A percentile compares a stretch with the other conserved stretches of the same genome.
These are phyloP conservation scores for Pythium guiyangense DNA, from an alignment of 352 stramenopile genomes.

Conservation along the genomic window DNA sequence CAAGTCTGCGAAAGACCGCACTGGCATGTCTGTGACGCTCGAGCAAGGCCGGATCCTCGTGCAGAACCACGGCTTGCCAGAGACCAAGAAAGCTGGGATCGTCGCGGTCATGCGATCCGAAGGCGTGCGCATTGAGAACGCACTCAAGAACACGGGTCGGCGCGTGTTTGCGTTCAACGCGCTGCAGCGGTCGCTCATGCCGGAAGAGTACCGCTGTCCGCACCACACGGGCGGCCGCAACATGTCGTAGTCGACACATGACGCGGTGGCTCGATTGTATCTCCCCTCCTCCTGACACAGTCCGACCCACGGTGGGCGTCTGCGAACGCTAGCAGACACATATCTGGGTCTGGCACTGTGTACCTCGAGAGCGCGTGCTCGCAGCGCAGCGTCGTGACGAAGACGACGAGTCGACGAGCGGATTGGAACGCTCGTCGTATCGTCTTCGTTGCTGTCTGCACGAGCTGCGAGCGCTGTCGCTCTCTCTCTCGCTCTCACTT, in stretches of 20 bases:
- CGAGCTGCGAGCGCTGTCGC: too few relatives aligned
- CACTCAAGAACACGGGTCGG: constrained; percentile 76
- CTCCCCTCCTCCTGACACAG: too few relatives aligned
- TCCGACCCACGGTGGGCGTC: too few relatives aligned
- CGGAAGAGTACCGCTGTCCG: constrained; percentile 81
- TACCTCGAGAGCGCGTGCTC: background rate
- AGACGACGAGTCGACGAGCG: background rate
- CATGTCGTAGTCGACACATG: constrained; percentile 48
- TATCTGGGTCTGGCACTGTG: too few relatives aligned
- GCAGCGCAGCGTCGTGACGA: background rate
- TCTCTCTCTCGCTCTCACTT: too few relatives aligned
- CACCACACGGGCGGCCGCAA: constrained; percentile 74
- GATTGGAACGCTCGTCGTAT: background rate
- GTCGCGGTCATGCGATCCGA: constrained; percentile 82
- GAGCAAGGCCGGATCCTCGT: constrained; percentile 90
- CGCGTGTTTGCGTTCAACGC: constrained; percentile 86
- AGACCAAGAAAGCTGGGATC: constrained; percentile 71
- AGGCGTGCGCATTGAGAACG: constrained; percentile 83
- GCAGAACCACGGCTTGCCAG: constrained; percentile 64
- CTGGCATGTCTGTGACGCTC: constrained; percentile 96
- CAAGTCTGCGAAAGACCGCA: constrained; percentile 98
- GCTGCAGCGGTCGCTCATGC: constrained; percentile 74
- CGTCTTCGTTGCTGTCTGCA: too few relatives aligned
- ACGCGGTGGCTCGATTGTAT: too few relatives aligned
- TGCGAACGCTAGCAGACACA: too few relatives aligned